Evolutionary conservation across 371 early-diverging fungal species (phyloP).

Genomic region (Capillidium rhysosporum): DNA sequence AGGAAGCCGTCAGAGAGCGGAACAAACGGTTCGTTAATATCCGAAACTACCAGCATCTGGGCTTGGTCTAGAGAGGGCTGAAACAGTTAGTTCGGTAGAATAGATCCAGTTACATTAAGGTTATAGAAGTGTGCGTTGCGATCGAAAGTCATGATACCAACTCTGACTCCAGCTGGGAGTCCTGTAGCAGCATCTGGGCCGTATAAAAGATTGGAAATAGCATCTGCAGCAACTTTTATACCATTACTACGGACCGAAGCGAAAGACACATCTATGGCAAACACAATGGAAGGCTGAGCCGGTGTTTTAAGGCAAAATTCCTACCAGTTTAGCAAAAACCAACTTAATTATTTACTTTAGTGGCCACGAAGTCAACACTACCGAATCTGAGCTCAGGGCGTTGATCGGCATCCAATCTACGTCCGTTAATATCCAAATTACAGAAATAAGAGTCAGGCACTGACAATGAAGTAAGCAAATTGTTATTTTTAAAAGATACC

Average conservation of each 20-base stretch:
- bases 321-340: constrained; percentile 14
- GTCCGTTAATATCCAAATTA: constrained; percentile 79
- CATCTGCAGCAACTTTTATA: constrained; percentile 33
- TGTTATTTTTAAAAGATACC: constrained; percentile 14
- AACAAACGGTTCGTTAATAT: constrained; percentile 78
- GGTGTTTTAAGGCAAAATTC: constrained; percentile 48
- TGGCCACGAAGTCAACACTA: constrained; percentile 75
- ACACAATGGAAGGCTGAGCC: constrained; percentile 44
- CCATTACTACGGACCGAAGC: constrained; percentile 66
- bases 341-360: constrained; percentile 27
- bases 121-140: constrained; percentile 88
- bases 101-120: constrained; percentile 31
- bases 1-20: constrained; percentile 73
- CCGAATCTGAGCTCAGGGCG: constrained; percentile 85
- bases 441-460: constrained; percentile 76
- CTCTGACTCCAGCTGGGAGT: constrained; percentile 29
- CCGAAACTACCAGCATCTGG: constrained; percentile 90
- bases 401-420: constrained; percentile 57
- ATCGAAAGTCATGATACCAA: constrained; percentile 86
- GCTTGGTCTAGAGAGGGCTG: constrained; percentile 57
- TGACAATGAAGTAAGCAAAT: constrained; percentile 1
- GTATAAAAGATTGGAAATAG: constrained; percentile 47
- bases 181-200: constrained; percentile 16
- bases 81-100: background rate
- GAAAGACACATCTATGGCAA: constrained; percentile 88